These are phyloP conservation scores for Cyclocybe aegerita DNA, from an alignment of 768 basidiomycete genomes.

Conservation along the genomic window DNA sequence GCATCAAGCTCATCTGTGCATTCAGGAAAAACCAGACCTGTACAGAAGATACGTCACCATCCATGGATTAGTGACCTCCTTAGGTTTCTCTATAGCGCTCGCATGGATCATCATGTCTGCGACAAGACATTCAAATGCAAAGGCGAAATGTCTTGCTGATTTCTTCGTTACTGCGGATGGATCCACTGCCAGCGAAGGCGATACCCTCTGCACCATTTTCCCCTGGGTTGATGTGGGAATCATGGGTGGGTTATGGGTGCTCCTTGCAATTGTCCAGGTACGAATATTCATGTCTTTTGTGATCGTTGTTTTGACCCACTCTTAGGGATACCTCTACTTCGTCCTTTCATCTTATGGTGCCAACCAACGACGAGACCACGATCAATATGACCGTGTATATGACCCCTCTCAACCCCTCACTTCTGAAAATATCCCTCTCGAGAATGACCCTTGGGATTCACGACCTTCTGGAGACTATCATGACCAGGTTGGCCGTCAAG, in stretches of 20 bases:
- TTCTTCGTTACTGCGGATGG: constrained; percentile 53
- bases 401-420: constrained; percentile 53
- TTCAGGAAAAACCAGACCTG: constrained; percentile 63
- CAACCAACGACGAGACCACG: constrained; percentile 78
- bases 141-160: constrained; percentile 57
- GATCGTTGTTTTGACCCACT: not conserved
- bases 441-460: constrained; percentile 68
- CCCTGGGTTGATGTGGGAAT: constrained; percentile 91
- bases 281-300: constrained; percentile 21
- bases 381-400: constrained; percentile 74
- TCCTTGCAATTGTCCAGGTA: constrained; percentile 79
- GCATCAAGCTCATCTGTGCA: not conserved
- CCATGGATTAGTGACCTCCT: constrained; percentile 52
- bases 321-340: constrained; percentile 48
- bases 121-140: constrained; percentile 69
- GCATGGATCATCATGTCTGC: constrained; percentile 85
- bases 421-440: constrained; percentile 60
- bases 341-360: constrained; percentile 60
- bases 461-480: constrained; percentile 47
- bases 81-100: constrained; percentile 74
- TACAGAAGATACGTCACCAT: constrained; percentile 71
- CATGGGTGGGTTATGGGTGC: constrained; percentile 86
- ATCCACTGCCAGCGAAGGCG: constrained; percentile 47
- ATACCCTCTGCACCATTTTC: constrained; percentile 84
- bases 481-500: constrained; percentile 14